These are phyloP conservation scores for Closterium sp. DNA, from an alignment of 139 green algal genomes.

Conservation along the genomic window DNA sequence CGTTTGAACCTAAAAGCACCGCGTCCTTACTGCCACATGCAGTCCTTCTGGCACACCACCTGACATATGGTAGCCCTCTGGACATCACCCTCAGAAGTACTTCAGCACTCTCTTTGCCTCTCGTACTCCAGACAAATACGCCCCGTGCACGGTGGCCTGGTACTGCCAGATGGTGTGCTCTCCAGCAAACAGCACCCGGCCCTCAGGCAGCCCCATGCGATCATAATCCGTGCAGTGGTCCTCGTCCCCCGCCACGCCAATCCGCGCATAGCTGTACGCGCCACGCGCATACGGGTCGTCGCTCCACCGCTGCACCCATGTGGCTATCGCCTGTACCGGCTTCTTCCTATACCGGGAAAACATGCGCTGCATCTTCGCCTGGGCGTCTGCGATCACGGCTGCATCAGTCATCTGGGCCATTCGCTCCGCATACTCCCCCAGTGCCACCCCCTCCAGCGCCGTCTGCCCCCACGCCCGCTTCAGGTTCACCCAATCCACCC, in stretches of 20 bases:
- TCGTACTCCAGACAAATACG: neutral
- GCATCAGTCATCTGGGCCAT: conserved; percentile 58
- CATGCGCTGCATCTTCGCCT: no score
- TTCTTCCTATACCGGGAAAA: no score
- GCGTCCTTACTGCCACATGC: no score
- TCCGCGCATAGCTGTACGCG: neutral
- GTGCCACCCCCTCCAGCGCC: conserved; percentile 76
- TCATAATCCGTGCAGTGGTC: neutral
- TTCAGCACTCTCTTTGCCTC: neutral
- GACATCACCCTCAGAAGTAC: no score
- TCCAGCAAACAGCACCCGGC: neutral
- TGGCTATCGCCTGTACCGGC: no score
- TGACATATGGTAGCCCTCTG: no score
- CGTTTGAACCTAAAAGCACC: no score
- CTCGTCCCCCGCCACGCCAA: neutral
- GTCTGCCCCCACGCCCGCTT: conserved; percentile 46
- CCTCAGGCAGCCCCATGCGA: neutral
- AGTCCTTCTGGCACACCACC: no score
- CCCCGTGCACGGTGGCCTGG: conserved; percentile 37
- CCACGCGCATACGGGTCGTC: neutral
- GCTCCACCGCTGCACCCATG: neutral
- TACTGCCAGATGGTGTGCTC: neutral
- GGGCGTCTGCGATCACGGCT: no score
- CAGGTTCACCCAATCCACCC: neutral
- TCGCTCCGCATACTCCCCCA: conserved; percentile 59